Evolutionary conservation across 1,284 basidiomycete genomes (phyloP).

Genomic region (Ceratorhiza oryzae-sativae): DNA sequence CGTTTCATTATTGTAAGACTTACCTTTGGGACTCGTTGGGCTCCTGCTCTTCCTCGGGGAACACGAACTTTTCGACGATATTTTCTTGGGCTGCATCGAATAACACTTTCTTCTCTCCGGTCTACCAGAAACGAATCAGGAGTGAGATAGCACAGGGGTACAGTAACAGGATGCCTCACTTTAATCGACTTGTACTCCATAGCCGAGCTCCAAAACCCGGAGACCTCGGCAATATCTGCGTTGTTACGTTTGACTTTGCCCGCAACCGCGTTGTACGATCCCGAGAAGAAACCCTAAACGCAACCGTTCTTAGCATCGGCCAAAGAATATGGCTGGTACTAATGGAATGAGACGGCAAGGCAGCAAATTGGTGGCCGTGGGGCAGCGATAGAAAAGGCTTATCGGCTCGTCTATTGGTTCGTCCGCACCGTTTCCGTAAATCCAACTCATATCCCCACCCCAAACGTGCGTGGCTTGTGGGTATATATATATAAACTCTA

Average conservation of each 20-base stretch:
- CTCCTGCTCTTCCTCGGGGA: constrained; percentile 88
- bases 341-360: not conserved
- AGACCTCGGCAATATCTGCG: constrained; percentile 83
- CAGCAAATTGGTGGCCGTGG: too few relatives aligned
- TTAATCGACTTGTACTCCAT: constrained; percentile 86
- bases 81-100: constrained; percentile 81
- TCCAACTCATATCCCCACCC: too few relatives aligned
- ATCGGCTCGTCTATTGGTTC: too few relatives aligned
- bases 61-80: constrained; percentile 81
- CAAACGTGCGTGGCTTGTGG: too few relatives aligned
- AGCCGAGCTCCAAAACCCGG: constrained; percentile 88
- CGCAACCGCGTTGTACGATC: constrained; percentile 90
- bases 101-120: constrained; percentile 73
- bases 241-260: constrained; percentile 78
- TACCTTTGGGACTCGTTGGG: constrained; percentile 86
- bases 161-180: constrained; percentile 52
- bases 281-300: constrained; percentile 90
- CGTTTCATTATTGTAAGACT: constrained; percentile 45
- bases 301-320: not conserved
- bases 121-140: constrained; percentile 52
- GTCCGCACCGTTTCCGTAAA: too few relatives aligned
- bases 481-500: too few relatives aligned
- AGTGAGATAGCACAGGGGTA: not conserved
- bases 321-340: not conserved
- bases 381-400: too few relatives aligned